These are phyloP conservation scores for Trichocladium uniseriatum DNA, from an alignment of 495 filamentous ascomycete species.

Conservation along the genomic window DNA sequence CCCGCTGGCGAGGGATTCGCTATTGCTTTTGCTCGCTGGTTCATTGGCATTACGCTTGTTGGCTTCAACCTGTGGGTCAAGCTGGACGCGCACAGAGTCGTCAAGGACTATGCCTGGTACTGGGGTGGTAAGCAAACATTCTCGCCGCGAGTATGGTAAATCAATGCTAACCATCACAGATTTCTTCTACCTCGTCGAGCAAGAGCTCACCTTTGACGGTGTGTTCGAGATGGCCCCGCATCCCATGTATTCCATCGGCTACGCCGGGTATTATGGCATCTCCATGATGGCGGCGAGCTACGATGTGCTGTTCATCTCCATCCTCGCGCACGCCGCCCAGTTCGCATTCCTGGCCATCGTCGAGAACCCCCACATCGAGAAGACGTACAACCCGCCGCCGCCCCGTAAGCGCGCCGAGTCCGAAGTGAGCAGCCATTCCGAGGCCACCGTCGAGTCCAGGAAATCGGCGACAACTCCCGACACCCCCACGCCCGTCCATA, in stretches of 20 bases:
- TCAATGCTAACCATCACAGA: conserved; percentile 36
- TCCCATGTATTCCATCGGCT: conserved; percentile 98
- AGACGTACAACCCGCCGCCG: conserved; percentile 87
- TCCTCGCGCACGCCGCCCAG: conserved; percentile 88
- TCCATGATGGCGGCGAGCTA: conserved; percentile 98
- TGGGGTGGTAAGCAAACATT: conserved; percentile 54
- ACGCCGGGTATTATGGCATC: conserved; percentile 96
- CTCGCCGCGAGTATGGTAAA: too few species aligned
- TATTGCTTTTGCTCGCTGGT: conserved; percentile 69
- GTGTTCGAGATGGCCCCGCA: conserved; percentile 99
- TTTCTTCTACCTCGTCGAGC: conserved; percentile 97
- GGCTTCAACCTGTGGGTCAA: conserved; percentile 99
- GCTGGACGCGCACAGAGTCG: conserved; percentile 93
- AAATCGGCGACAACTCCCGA: conserved; percentile 10
- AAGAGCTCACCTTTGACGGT: conserved; percentile 94
- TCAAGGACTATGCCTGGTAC: conserved; percentile 99
- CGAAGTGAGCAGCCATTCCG: conserved; percentile 29
- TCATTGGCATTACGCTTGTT: conserved; percentile 68
- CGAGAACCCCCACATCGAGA: conserved; percentile 97
- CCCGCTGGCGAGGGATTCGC: conserved; percentile 60
- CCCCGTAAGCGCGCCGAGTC: conserved; percentile 49
- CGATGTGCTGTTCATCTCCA: conserved; percentile 90
- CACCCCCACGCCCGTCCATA: conserved; percentile 60
- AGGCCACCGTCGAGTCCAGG: conserved; percentile 9
- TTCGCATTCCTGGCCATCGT: conserved; percentile 83